Conservation (phyloP, 441 rosid genomes). For the Pelargonium australe region DNA sequence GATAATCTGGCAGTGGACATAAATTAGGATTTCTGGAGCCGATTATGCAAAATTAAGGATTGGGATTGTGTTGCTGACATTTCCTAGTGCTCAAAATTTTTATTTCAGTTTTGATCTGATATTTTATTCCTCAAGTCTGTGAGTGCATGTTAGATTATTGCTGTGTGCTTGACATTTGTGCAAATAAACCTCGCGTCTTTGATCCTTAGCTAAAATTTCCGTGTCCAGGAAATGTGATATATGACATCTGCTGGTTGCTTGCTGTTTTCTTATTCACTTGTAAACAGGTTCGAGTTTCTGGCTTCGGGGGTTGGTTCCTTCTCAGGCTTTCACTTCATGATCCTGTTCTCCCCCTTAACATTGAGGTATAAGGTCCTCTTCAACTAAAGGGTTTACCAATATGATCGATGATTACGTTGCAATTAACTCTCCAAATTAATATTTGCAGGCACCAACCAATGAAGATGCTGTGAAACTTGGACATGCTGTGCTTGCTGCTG, state of each 20-base stretch:
- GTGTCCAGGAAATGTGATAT: not conserved
- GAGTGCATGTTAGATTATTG: not conserved
- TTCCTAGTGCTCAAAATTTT: not conserved
- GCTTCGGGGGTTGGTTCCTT: slow-evolving; percentile 96
- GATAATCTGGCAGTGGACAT: too few relatives aligned
- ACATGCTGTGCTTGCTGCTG: slow-evolving; percentile 54
- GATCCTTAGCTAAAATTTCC: not conserved
- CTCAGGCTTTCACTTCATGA: slow-evolving; percentile 95
- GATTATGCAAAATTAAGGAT: not conserved
- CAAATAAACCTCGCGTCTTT: not conserved
- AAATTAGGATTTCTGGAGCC: too few relatives aligned
- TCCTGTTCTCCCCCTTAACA: slow-evolving; percentile 98
- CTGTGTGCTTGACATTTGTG: not conserved
- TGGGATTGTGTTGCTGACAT: not conserved
- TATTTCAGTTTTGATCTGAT: too few relatives aligned
- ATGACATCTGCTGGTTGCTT: not conserved
- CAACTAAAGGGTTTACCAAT: slow-evolving; percentile 4
- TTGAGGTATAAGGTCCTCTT: slow-evolving; percentile 52
- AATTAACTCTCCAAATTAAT: not conserved
- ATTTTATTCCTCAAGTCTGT: not conserved
- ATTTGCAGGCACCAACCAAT: slow-evolving; percentile 57
- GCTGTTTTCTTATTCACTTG: slow-evolving; percentile 6
- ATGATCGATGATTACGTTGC: not conserved
- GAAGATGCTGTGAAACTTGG: slow-evolving; percentile 75
- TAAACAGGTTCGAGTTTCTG: slow-evolving; percentile 76